Conservation (phyloP, 352 stramenopile genomes). For the Aphanomyces astaci region DNA sequence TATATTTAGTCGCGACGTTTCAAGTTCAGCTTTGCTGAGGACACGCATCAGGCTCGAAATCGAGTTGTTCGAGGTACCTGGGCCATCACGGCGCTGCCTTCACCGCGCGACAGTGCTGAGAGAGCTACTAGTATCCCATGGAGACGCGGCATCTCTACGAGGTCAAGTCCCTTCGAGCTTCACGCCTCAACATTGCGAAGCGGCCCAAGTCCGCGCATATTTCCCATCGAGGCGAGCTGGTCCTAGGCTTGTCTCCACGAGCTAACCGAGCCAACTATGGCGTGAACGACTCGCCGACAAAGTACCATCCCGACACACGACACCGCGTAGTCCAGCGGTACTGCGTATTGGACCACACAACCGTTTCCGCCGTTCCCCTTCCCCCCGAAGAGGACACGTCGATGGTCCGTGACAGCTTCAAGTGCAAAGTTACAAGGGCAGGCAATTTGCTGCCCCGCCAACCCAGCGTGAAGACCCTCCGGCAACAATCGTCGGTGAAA, state of each 20-base stretch:
- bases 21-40: no score
- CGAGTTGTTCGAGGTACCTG: neutral
- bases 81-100: neutral
- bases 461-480: neutral
- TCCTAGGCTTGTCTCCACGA: neutral
- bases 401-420: neutral
- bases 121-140: no score
- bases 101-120: no score
- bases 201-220: conserved; percentile 20
- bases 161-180: neutral
- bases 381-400: no score
- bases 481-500: neutral
- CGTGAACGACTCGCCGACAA: conserved; percentile 2
- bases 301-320: neutral
- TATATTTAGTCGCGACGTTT: neutral
- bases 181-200: neutral
- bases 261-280: neutral
- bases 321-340: neutral
- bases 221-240: conserved; percentile 4
- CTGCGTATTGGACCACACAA: conserved; percentile 4
- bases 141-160: neutral
- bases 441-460: neutral
- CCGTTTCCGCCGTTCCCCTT: neutral
- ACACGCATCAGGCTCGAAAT: no score
- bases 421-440: neutral